Conservation (phyloP, 352 stramenopile species). For the Phytophthora pistaciae region DNA sequence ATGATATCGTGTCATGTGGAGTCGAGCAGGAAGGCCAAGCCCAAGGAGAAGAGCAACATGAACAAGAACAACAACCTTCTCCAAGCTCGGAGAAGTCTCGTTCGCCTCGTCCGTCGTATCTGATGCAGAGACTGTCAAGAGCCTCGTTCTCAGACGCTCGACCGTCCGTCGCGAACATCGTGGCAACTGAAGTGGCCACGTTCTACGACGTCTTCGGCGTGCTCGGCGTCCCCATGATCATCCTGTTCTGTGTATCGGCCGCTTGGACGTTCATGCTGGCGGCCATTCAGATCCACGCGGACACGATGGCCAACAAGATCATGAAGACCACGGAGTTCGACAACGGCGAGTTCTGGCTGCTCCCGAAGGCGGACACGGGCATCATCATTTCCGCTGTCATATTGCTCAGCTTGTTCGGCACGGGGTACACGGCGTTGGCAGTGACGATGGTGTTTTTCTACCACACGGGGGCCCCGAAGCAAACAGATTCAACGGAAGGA, state of each 20-base stretch:
- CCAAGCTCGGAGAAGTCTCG: neutral
- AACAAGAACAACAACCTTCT: neutral
- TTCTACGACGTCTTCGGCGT: constrained; percentile 38
- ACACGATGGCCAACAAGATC: constrained; percentile 31
- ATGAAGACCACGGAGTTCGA: constrained; percentile 41
- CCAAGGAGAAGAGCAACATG: neutral
- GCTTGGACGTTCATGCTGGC: constrained; percentile 36
- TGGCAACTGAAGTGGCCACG: constrained; percentile 4
- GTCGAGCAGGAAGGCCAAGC: neutral
- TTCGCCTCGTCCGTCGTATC: neutral
- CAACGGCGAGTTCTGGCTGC: constrained; percentile 46
- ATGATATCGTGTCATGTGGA: constrained; percentile 11
- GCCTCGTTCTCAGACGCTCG: neutral
- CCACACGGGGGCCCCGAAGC: constrained; percentile 4
- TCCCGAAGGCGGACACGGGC: constrained; percentile 18
- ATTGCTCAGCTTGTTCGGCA: constrained; percentile 25
- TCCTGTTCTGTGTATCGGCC: constrained; percentile 34
- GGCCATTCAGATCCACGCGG: constrained; percentile 34
- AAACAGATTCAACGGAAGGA: neutral
- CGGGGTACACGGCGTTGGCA: constrained; percentile 35
- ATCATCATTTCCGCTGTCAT: constrained; percentile 21
- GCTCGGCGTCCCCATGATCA: constrained; percentile 41
- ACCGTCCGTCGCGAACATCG: neutral
- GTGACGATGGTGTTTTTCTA: constrained; percentile 34
- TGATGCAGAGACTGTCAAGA: neutral